Base-by-base conservation (phyloP, 768 basidiomycete species). In the Cytidiella melzeri region DNA sequence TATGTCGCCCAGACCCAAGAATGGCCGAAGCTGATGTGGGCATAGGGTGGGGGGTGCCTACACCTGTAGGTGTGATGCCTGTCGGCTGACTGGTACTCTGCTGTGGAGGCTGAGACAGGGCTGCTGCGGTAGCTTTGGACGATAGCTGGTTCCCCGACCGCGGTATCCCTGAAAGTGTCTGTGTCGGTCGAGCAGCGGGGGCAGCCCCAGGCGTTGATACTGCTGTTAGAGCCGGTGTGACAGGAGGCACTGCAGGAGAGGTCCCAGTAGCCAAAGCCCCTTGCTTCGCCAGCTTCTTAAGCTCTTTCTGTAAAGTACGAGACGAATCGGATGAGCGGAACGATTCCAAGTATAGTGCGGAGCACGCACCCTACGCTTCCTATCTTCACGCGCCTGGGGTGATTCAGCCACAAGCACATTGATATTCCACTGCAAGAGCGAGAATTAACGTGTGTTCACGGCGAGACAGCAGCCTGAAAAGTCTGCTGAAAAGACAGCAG, bases 301-400 rank as follows among this genome's bases (percentile, higher is more conserved):
- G 71, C 64, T 87, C 86, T 70, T 86, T 87, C 82, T 87, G 67
- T 38, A 24, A 12, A 45, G 15, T 10, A 21, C 5, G 11, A 6
- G 18, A 50, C 10, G 26, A 4, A 19, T 9, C 10, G 40, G 36
- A 4, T 41, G 40, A 11, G 7, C 13, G 18, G 25, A 24, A 42
- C 23, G 18, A 12, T 3, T n/a, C 19, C 40, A 6, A n/a, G 15
- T 9, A n/a, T n/a, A 9, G 24, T n/a, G 15, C 19, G 13, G 4
- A 21, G 21, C 23, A 77, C 84, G 58, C 42, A 85, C 84, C 72
- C 83, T 77, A 69, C 79, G 83, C 73, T 81, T 87, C 62, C 84
- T 73, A 67, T 87, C 85, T 64, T 87, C 86, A 48, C 81, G 70
- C 37, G 84, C 86, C 66, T 87, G 86, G 1, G 83, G 78, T 4